Percentiles rank a stretch among this genome's conserved stretches.
phyloP scores from a whole-genome alignment of 805 yeast species.

The Kluyveromyces wickerhamii region DNA sequence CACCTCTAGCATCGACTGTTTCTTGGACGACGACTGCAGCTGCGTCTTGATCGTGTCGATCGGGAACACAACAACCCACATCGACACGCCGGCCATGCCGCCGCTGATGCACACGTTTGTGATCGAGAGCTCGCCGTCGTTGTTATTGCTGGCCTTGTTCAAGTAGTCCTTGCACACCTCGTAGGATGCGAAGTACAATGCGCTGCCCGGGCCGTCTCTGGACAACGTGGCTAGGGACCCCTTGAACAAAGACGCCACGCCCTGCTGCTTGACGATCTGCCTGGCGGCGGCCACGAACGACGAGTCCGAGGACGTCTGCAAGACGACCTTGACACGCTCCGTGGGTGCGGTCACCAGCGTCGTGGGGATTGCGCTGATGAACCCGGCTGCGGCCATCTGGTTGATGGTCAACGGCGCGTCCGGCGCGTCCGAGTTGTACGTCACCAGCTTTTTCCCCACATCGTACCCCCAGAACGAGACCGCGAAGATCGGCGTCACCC shows the following conservation, averaged over 20 bases:
- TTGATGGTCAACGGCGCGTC: conserved; percentile 41
- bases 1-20: conserved; percentile 51
- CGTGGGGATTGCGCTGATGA: conserved; percentile 89
- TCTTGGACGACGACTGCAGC: conserved; percentile 32
- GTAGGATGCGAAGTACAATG: conserved; percentile 90
- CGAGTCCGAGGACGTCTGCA: conserved; percentile 57
- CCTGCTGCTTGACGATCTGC: conserved; percentile 71
- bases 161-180: conserved; percentile 65
- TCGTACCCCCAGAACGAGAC: conserved; percentile 98
- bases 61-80: conserved; percentile 97
- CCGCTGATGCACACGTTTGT: conserved; percentile 82
- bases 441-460: conserved; percentile 73
- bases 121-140: conserved; percentile 54
- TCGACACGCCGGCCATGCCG: conserved; percentile 91
- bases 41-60: conserved; percentile 79
- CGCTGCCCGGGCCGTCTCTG: conserved; percentile 97
- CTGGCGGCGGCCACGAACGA: conserved; percentile 39
- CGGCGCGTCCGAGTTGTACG: conserved; percentile 32
- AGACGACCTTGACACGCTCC: conserved; percentile 88
- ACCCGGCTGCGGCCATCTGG: conserved; percentile 87
- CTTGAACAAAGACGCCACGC: conserved; percentile 74
- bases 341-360: conserved; percentile 97
- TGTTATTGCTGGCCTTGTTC: conserved; percentile 35
- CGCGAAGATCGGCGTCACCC: conserved; percentile 98
- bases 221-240: conserved; percentile 91